Conservation (phyloP, 305 asterid genomes). For the Fraxinus nigra region DNA sequence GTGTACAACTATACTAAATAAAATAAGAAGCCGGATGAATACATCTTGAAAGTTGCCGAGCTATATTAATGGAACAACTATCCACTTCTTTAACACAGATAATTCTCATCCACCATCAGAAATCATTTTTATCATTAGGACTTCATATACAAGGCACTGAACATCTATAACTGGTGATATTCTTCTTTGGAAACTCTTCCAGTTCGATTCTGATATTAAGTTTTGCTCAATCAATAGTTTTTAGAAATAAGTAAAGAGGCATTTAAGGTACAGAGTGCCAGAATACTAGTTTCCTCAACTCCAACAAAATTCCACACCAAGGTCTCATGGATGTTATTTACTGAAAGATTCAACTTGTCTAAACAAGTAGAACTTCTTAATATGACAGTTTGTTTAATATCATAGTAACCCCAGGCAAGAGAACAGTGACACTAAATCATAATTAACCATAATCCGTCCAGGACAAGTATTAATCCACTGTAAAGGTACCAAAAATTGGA, state of each 20-base stretch:
- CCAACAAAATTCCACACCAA: neutral
- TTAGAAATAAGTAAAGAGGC: constrained; percentile 8
- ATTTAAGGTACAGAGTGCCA: neutral
- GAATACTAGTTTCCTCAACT: neutral
- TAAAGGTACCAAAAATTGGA: neutral
- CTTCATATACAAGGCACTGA: constrained; percentile 10
- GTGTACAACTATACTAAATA: neutral
- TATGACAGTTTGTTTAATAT: neutral
- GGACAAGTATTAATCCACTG: neutral
- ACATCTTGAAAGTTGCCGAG: neutral
- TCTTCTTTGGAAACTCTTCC: neutral
- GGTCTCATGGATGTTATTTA: constrained; percentile 13
- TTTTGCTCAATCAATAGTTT: constrained; percentile 13
- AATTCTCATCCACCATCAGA: constrained; percentile 9
- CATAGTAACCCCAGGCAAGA: neutral
- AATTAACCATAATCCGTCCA: neutral
- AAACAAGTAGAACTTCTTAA: constrained; percentile 17
- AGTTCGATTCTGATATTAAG: neutral
- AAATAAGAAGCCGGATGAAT: constrained; percentile 1
- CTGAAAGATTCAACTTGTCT: neutral
- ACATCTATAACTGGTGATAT: neutral
- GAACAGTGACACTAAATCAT: neutral
- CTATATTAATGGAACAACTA: neutral
- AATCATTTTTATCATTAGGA: neutral
- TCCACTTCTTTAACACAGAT: neutral